Percentiles rank a stretch among this genome's conserved stretches.
These are phyloP conservation scores for Gnomoniopsis sp. DNA, from an alignment of 2,329 filamentous ascomycete species.

Conservation along the genomic window DNA sequence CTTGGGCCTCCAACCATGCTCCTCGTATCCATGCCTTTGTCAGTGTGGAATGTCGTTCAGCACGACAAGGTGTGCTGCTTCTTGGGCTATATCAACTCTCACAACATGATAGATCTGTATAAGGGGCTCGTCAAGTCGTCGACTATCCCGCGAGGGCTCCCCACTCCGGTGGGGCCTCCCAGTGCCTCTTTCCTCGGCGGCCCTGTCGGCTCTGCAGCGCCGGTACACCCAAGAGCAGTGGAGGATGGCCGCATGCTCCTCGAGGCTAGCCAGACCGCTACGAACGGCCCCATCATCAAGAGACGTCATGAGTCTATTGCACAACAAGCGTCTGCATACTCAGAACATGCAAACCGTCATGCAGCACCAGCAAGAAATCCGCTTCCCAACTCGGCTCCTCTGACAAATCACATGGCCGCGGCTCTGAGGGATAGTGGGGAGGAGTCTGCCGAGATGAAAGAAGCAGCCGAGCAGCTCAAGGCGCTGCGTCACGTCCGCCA, in stretches of 20 bases:
- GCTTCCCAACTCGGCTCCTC: constrained; percentile 12
- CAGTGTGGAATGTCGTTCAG: constrained; percentile 62
- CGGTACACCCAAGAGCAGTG: constrained; percentile 24
- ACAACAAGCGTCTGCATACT: constrained; percentile 19
- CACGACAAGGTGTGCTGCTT: constrained; percentile 66
- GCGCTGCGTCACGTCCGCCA: constrained; percentile 62
- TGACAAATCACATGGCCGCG: constrained; percentile 4
- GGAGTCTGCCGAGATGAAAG: constrained; percentile 67
- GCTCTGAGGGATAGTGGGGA: constrained; percentile 46
- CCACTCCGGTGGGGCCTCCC: neutral
- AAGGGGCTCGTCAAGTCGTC: constrained; percentile 51
- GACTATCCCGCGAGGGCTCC: constrained; percentile 25
- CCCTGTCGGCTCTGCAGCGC: neutral
- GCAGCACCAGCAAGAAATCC: constrained; percentile 18
- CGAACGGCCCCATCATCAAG: constrained; percentile 30
- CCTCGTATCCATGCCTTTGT: constrained; percentile 62
- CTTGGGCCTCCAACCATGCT: constrained; percentile 64
- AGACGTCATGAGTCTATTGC: constrained; percentile 17
- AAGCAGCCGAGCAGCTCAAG: constrained; percentile 64
- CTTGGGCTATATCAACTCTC: constrained; percentile 62
- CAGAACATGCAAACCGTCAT: constrained; percentile 22
- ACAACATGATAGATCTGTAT: constrained; percentile 65
- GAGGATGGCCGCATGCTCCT: constrained; percentile 57
- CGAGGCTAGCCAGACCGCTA: constrained; percentile 47
- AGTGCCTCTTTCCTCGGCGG: neutral